These are phyloP conservation scores for Skeletonema marinoi DNA, from an alignment of 108 stramenopile genomes.

Conservation along the genomic window DNA sequence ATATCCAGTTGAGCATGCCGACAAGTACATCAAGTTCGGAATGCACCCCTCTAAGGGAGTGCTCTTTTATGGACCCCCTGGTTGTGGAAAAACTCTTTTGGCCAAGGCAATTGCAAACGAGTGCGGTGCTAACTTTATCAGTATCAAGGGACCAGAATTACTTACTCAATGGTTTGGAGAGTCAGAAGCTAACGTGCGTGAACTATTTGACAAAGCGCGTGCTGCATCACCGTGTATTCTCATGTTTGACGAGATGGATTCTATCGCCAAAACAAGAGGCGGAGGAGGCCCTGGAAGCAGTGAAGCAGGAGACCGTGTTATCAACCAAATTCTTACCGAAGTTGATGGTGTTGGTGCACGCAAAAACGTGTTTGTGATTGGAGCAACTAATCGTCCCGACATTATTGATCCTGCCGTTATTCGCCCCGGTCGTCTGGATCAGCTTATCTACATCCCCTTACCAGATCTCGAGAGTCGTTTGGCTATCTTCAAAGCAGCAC, in stretches of 20 bases:
- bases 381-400: slow-evolving; percentile 95
- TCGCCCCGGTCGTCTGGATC: slow-evolving; percentile 95
- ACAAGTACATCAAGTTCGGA: slow-evolving; percentile 91
- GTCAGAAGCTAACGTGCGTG: slow-evolving; percentile 96
- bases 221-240: slow-evolving; percentile 91
- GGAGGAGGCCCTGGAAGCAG: slow-evolving; percentile 81
- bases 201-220: slow-evolving; percentile 90
- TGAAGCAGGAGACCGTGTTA: slow-evolving; percentile 96
- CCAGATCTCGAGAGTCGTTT: slow-evolving; percentile 88
- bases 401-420: slow-evolving; percentile 94
- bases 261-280: slow-evolving; percentile 88
- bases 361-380: slow-evolving; percentile 93
- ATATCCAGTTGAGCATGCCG: slow-evolving; percentile 98
- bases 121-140: slow-evolving; percentile 97
- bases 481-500: slow-evolving; percentile 94
- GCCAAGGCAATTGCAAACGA: slow-evolving; percentile 99
- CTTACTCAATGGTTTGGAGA: slow-evolving; percentile 98
- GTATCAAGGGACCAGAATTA: slow-evolving; percentile 96
- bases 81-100: slow-evolving; percentile 91
- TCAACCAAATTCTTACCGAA: slow-evolving; percentile 98
- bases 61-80: slow-evolving; percentile 95
- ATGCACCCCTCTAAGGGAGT: slow-evolving; percentile 94
- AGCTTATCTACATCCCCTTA: slow-evolving; percentile 92
- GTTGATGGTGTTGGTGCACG: slow-evolving; percentile 97
- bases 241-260: slow-evolving; percentile 99